These are phyloP conservation scores for Cercospora sp. DNA, from an alignment of 2,329 filamentous ascomycete genomes.

Conservation along the genomic window DNA sequence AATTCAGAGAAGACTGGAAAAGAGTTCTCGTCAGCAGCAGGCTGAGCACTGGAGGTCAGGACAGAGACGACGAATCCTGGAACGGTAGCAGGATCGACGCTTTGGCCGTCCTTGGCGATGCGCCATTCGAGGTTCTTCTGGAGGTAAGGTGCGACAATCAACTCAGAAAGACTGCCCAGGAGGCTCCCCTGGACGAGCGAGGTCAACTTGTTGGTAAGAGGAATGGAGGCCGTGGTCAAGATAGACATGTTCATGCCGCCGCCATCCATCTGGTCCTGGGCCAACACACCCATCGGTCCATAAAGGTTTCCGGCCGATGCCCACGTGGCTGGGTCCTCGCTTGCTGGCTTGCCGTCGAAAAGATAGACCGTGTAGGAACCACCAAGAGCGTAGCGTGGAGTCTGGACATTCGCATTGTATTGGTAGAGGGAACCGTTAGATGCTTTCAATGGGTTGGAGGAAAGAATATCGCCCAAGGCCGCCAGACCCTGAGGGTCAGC, in stretches of 20 bases:
- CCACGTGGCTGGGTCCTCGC: conserved; percentile 53
- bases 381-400: conserved; percentile 60
- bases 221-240: conserved; percentile 42
- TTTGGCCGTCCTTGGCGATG: conserved; percentile 35
- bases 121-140: conserved; percentile 39
- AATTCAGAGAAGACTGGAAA: conserved; percentile 41
- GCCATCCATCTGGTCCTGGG: conserved; percentile 20
- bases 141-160: conserved; percentile 36
- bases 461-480: conserved; percentile 15
- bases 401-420: conserved; percentile 68
- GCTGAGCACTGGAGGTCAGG: conserved; percentile 40
- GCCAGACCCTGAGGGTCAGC: conserved; percentile 14
- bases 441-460: conserved; percentile 31
- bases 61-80: conserved; percentile 44
- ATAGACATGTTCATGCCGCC: conserved; percentile 11
- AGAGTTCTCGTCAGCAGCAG: conserved; percentile 32
- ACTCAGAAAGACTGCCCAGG: conserved; percentile 36
- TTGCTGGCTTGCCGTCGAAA: conserved; percentile 59
- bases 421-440: conserved; percentile 55
- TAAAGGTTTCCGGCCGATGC: conserved; percentile 55
- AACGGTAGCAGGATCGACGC: conserved; percentile 37
- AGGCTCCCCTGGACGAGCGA: conserved; percentile 33
- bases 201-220: conserved; percentile 47
- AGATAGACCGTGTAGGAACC: conserved; percentile 66
- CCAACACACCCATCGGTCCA: conserved; percentile 56